Base-by-base conservation (phyloP, 192 early-diverging fungal species). In the Podila epicladia region DNA sequence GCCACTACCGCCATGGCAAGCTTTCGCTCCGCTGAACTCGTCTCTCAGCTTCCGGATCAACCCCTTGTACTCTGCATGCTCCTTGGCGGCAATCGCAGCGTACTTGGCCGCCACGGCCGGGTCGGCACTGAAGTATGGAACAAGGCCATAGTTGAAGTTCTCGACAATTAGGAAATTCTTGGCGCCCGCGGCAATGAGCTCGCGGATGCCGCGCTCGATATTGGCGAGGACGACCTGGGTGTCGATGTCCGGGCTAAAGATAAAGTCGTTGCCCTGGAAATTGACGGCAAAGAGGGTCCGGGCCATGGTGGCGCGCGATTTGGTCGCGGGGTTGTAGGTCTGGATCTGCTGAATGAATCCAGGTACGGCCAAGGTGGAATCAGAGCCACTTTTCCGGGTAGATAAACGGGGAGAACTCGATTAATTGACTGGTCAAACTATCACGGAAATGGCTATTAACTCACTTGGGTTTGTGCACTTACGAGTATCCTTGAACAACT, bases 261-360 rank as follows among this genome's bases (percentile, higher is more conserved):
- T 65, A 29, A 71, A 78, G n/a, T 78, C 75, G 64, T 78, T 78
- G 24, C 69, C 69, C 61, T 78, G 75, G 57, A 78, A 71, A 45
- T 71, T 51, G 41, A 77, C 63, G 1, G 69, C 64, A 15, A 71
- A 77, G 19, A 77, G 58, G 11, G 70, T 63, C 26, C 55, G 60
- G 57, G 9, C 17, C 7, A 37, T 53, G 13, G 29, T 13, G 8
- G 38, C 57, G 20, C 49, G 57, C 33, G 33, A n/a, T 26, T 38
- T 53, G 4, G 38, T 9, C 22, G 20, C 2, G 5, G n/a, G 4
- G 17, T 71, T 64, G 29, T 37, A 35, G 41, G 26, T 35, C 7
- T 78, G 62, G 38, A 78, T 67, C 22, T 78, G 75, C 28, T 78
- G 75, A 35, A 71, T 65, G 26, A 78, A 78, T 9, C 78, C 72